Conservation (phyloP, 73 alveolate genomes). For the Tetrahymena malaccensis region DNA sequence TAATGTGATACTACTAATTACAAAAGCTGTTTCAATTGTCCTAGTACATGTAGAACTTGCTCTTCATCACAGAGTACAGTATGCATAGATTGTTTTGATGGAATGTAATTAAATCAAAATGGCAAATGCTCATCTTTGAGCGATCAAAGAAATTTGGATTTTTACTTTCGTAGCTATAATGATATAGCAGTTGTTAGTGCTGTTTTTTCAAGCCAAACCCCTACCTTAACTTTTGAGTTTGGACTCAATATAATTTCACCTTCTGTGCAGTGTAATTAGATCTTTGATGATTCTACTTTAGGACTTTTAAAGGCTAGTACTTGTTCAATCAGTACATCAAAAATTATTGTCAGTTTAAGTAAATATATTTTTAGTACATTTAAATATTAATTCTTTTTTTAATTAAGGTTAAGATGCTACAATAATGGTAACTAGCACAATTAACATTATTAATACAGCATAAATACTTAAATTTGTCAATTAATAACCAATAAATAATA, state of each 20-base stretch:
- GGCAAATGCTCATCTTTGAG: neutral
- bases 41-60: neutral
- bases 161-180: neutral
- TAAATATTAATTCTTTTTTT: too few relatives aligned
- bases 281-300: neutral
- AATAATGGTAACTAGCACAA: neutral
- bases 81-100: neutral
- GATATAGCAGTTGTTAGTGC: neutral
- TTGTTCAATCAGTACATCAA: neutral
- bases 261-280: neutral
- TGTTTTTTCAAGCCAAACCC: neutral
- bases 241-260: neutral
- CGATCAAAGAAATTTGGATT: neutral
- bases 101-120: neutral
- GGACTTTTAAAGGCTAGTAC: neutral
- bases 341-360: neutral
- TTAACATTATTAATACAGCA: neutral
- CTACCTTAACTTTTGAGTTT: neutral
- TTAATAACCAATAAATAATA: neutral
- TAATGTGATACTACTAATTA: neutral
- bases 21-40: neutral
- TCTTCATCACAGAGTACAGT: neutral
- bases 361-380: too few relatives aligned
- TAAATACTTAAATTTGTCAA: neutral
- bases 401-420: neutral